Evolutionary conservation across 2,329 filamentous ascomycete genomes (phyloP), one percentile per base, ranked within the genome.

Genomic region (Botryosphaeria dothidea): DNA sequence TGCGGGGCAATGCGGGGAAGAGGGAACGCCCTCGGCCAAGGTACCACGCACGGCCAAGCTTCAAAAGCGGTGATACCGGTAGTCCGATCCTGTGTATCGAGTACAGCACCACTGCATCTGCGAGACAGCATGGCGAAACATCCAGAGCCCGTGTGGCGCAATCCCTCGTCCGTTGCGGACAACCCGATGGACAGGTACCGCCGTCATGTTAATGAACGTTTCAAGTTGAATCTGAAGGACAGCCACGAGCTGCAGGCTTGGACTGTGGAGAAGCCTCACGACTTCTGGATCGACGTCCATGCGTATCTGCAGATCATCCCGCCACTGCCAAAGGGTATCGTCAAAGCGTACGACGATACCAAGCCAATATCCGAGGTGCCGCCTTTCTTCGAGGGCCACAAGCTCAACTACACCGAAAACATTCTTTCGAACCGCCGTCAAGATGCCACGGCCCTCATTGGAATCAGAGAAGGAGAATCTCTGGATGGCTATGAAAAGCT

Each of bases 261-360:
- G 79, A 77, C 73, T 27, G 74, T 79, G 5, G 66, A 71, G 1
- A 70, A 75, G n/a, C 72, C 77, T 4, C 79, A 81, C 54, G 72
- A 78, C 11, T 81, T 81, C 66, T 81, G 79, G 79, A 73, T 76
- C 25, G 76, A 80, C 67, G 69, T 81, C n/a, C 80, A 80, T 65
- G 57, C 69, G 13, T 79, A 78, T 64, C 72, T 77, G 0, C 70
- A 71, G 8, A 69, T 81, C n/a, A 70, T 70, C 7, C 78, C 79
- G 1, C 36, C 67, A 13, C 67, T 80, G 3, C 76, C 77, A n/a
- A 60, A 68, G 21, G 70, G 65, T 1, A 70, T 71, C 21, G 76
- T 67, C 6, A 71, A 69, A 57, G 79, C 79, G 13, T 81, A 79
- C 68, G 75, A 81, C 68, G 69, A 74, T 29, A 72, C 62, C 4